Percentiles rank a stretch among this genome's conserved stretches.
Conservation (phyloP, 163 green algal species). For the Chloromonas sp. region DNA sequence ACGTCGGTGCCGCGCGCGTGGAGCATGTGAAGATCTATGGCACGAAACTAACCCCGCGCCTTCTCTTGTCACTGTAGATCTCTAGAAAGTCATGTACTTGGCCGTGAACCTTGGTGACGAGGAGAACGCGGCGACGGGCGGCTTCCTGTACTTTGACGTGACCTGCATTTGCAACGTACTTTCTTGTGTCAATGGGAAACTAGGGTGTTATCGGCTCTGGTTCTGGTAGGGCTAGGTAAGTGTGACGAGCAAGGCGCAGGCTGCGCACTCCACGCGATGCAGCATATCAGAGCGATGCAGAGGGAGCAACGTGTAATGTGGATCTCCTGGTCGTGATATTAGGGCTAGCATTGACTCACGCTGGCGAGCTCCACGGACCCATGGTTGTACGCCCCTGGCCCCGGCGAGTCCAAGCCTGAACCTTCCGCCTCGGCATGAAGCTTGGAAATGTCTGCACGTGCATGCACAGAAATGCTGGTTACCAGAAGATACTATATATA, state of each 20-base stretch:
- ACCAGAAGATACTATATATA: background rate
- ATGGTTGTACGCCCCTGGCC: constrained; percentile 3
- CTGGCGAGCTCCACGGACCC: background rate
- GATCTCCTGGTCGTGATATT: background rate
- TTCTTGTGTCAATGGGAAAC: background rate
- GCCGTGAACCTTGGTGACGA: background rate
- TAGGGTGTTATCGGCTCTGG: background rate
- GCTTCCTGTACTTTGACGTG: background rate
- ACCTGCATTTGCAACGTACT: background rate
- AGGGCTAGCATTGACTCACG: background rate
- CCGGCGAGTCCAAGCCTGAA: background rate
- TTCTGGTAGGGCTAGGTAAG: too few relatives aligned
- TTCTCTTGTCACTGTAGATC: too few relatives aligned
- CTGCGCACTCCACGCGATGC: too few relatives aligned
- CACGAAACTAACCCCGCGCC: too few relatives aligned
- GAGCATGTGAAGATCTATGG: too few relatives aligned
- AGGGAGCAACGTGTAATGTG: too few relatives aligned
- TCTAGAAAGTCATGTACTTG: background rate
- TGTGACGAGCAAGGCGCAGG: too few relatives aligned
- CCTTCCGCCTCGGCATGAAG: constrained; percentile 5
- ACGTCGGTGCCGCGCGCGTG: too few relatives aligned
- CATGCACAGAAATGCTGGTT: background rate
- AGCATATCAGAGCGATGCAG: too few relatives aligned
- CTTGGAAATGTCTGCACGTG: background rate
- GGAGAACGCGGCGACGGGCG: background rate